phyloP scores from a whole-genome alignment of 2,329 filamentous ascomycete genomes.

The Curvularia sp. region DNA sequence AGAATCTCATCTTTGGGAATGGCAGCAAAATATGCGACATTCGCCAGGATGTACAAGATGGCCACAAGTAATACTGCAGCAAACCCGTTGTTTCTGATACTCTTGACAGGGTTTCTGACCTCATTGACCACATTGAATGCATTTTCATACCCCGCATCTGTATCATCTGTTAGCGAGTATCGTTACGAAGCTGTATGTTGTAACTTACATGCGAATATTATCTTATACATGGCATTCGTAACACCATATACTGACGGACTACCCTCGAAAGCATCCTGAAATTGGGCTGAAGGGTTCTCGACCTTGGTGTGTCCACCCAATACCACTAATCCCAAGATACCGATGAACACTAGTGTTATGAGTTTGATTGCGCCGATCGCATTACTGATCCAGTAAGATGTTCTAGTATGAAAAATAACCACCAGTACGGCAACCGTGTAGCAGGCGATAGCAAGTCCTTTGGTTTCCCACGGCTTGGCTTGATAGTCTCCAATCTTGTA shows the following conservation, averaged over 20 bases:
- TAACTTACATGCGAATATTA: conserved; percentile 39
- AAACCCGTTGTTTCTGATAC: conserved; percentile 58
- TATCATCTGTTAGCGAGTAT: background rate
- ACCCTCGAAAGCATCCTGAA: background rate
- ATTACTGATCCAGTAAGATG: conserved; percentile 40
- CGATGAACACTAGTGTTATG: conserved; percentile 64
- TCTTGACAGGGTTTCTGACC: conserved; percentile 63
- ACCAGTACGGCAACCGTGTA: conserved; percentile 36
- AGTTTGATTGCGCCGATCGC: conserved; percentile 60
- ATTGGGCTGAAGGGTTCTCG: background rate
- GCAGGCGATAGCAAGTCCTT: conserved; percentile 37
- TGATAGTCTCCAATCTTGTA: conserved; percentile 36
- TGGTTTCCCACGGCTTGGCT: conserved; percentile 39
- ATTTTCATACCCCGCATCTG: conserved; percentile 35
- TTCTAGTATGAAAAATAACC: conserved; percentile 32
- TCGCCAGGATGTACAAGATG: conserved; percentile 37
- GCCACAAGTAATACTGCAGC: conserved; percentile 61
- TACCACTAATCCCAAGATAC: conserved; percentile 40
- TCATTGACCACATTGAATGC: conserved; percentile 47
- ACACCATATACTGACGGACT: background rate
- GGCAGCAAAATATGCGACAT: conserved; percentile 38
- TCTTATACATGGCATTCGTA: conserved; percentile 35
- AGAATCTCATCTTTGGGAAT: conserved; percentile 58
- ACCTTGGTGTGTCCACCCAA: conserved; percentile 30
- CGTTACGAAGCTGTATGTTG: too few relatives aligned